These are phyloP conservation scores for Pseudoscleropodium purum DNA, from an alignment of 225 moss, liverwort and hornwort species.

Conservation along the genomic window DNA sequence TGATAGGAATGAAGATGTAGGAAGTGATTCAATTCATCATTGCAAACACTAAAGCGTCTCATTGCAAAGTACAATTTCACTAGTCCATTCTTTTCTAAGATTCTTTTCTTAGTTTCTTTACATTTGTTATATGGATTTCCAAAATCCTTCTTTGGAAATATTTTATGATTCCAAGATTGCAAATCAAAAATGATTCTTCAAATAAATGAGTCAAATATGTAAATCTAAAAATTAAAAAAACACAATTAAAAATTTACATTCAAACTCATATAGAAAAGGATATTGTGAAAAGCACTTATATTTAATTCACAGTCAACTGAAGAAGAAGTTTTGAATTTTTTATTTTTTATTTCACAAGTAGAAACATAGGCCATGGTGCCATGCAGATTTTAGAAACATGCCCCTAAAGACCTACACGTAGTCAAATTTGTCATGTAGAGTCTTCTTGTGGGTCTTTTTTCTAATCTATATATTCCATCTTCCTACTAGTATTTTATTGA, in stretches of 20 bases:
- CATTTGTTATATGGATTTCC: not conserved
- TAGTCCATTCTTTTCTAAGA: not conserved
- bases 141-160: not conserved
- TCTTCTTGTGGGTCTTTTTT: accelerated
- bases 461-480: accelerated
- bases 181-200: not conserved
- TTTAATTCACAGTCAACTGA: too few relatives aligned
- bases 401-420: accelerated
- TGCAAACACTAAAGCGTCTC: accelerated
- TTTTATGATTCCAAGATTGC: not conserved
- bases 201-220: not conserved
- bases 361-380: accelerated
- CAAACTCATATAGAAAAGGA: too few relatives aligned
- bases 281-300: not conserved
- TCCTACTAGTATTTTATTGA: accelerated
- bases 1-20: not conserved
- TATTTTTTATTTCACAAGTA: not conserved
- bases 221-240: not conserved
- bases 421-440: accelerated
- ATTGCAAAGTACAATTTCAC: not conserved
- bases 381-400: not conserved
- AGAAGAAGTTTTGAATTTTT: not conserved
- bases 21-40: not conserved
- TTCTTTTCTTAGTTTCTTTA: accelerated
- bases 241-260: not conserved